Conservation (phyloP, 2,329 filamentous ascomycete species). For the Colletotrichum incanum region DNA sequence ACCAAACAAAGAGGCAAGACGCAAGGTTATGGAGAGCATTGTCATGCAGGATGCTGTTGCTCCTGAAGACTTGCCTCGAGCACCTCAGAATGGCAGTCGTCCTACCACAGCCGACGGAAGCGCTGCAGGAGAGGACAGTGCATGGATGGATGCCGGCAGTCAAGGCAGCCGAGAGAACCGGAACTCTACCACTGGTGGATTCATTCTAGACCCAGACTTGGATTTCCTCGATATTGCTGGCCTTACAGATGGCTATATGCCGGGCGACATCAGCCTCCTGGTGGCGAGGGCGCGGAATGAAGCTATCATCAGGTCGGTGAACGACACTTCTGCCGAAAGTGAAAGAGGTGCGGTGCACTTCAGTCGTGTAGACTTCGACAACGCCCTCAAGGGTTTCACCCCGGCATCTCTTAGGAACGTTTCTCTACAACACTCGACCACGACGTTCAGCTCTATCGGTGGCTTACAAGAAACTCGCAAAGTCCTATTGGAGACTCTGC, state of each 20-base stretch:
- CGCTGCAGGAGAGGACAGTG: constrained; percentile 66
- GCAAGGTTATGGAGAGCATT: constrained; percentile 87
- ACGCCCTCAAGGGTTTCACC: constrained; percentile 91
- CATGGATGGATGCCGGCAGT: constrained; percentile 84
- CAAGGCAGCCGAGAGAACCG: constrained; percentile 62
- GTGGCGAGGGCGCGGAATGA: constrained; percentile 92
- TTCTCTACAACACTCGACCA: constrained; percentile 91
- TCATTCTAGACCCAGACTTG: constrained; percentile 81
- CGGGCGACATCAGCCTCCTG: constrained; percentile 89
- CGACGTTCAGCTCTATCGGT: constrained; percentile 92
- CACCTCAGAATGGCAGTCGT: constrained; percentile 64
- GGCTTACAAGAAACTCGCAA: constrained; percentile 89
- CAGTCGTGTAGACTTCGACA: constrained; percentile 82
- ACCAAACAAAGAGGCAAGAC: constrained; percentile 90
- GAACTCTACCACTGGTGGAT: constrained; percentile 68
- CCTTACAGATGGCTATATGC: constrained; percentile 98
- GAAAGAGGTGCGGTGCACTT: constrained; percentile 72
- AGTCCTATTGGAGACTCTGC: constrained; percentile 92
- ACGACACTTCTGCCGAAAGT: constrained; percentile 62
- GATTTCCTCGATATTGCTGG: constrained; percentile 95
- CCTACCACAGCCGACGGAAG: constrained; percentile 71
- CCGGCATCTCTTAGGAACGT: constrained; percentile 96
- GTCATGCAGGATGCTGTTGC: constrained; percentile 69
- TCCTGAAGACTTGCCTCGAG: constrained; percentile 54
- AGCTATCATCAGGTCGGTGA: constrained; percentile 88